Percentiles rank a stretch among this genome's conserved stretches.
Conservation (phyloP, 176 grass and related monocot species). For the Miscanthus lutarioriparius region DNA sequence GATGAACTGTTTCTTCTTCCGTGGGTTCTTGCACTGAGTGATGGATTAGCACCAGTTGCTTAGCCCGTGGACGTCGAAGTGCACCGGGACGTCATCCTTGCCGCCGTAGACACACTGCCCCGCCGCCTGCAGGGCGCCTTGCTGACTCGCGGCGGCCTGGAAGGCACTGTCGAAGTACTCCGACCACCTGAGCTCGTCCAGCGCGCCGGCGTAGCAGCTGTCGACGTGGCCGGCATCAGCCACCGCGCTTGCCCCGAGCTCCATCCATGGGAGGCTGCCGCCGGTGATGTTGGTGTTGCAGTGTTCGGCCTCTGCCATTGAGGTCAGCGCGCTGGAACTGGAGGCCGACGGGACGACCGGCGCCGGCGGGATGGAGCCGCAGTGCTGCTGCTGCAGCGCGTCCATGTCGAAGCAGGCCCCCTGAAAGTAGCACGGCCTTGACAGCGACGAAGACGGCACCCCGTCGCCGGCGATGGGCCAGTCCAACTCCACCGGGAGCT, state of each 20-base stretch:
- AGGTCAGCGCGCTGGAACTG: slow-evolving; percentile 48
- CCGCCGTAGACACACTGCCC: slow-evolving; percentile 45
- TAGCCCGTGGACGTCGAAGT: slow-evolving; percentile 45
- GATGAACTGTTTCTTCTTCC: neutral
- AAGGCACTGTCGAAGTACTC: slow-evolving; percentile 58
- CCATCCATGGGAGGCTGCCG: slow-evolving; percentile 39
- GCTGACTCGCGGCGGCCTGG: slow-evolving; percentile 38
- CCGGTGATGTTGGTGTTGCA: neutral
- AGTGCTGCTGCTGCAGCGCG: slow-evolving; percentile 33
- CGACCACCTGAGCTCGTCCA: slow-evolving; percentile 57
- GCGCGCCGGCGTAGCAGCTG: slow-evolving; percentile 40
- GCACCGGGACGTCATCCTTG: slow-evolving; percentile 27
- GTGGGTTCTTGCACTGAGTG: neutral
- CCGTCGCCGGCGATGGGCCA: neutral
- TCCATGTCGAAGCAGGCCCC: slow-evolving; percentile 16
- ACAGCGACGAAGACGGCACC: neutral
- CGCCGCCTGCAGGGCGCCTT: slow-evolving; percentile 37
- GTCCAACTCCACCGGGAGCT: slow-evolving; percentile 23
- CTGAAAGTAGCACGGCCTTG: slow-evolving; percentile 23
- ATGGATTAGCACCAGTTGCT: slow-evolving; percentile 49
- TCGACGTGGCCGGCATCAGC: slow-evolving; percentile 17
- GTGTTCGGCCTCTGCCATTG: slow-evolving; percentile 17
- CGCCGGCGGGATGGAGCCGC: neutral
- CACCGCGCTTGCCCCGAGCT: slow-evolving; percentile 20
- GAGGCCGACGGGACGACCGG: slow-evolving; percentile 28